These are phyloP conservation scores for Aegle marmelos DNA, from an alignment of 345 rosid genomes.

Conservation along the genomic window DNA sequence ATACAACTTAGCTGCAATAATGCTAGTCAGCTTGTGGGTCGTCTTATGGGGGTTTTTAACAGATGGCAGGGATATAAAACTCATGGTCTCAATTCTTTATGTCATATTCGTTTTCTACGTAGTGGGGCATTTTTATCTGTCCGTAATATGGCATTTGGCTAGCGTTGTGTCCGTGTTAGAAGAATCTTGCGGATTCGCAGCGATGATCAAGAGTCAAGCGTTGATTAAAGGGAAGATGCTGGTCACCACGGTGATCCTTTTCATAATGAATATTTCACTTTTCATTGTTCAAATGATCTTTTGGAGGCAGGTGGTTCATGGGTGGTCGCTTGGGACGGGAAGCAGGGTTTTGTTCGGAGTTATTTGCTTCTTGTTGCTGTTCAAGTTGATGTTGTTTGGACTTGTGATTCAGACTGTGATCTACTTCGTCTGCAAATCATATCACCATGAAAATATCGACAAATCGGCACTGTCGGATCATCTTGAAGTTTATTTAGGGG, in stretches of 20 bases:
- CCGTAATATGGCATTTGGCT: conserved; percentile 48
- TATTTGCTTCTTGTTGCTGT: conserved; percentile 32
- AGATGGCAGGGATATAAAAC: neutral
- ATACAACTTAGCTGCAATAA: neutral
- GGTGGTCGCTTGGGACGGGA: conserved; percentile 11
- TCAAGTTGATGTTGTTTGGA: conserved; percentile 27
- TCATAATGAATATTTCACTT: conserved; percentile 13
- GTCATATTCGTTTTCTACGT: conserved; percentile 1
- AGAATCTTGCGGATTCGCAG: conserved; percentile 34
- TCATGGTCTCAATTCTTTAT: rapidly evolving
- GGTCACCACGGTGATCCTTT: conserved; percentile 9
- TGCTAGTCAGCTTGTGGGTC: neutral
- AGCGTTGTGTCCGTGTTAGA: conserved; percentile 51
- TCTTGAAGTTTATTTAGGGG: conserved; percentile 51
- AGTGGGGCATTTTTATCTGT: conserved; percentile 34
- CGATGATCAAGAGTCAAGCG: conserved; percentile 37
- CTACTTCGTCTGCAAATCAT: conserved; percentile 58
- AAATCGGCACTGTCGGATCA: conserved; percentile 50
- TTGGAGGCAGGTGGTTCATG: conserved; percentile 29
- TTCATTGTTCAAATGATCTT: conserved; percentile 5
- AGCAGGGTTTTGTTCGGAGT: conserved; percentile 26
- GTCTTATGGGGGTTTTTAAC: neutral
- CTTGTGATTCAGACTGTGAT: conserved; percentile 46
- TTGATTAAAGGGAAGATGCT: conserved; percentile 45
- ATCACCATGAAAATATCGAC: conserved; percentile 53